Percentiles rank a stretch among this genome's conserved stretches.
phyloP scores from a whole-genome alignment of 208 protist genomes.

The Leishmania aethiopica region DNA sequence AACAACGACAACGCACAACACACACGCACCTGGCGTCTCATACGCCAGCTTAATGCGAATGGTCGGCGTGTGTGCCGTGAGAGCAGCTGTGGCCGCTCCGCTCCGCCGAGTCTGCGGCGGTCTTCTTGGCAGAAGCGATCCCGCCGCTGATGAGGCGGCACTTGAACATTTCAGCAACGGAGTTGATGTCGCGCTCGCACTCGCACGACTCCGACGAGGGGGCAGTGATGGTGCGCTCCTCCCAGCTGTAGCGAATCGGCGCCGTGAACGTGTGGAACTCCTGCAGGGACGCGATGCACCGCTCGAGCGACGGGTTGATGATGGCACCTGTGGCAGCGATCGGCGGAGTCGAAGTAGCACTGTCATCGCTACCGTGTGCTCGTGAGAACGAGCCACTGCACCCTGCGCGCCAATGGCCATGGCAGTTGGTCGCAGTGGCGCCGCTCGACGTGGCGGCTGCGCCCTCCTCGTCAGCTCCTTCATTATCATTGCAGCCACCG shows the following conservation, averaged over 20 bases:
- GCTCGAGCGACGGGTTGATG: constrained; percentile 60
- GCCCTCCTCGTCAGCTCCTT: neutral
- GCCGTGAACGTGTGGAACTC: constrained; percentile 59
- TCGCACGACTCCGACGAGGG: constrained; percentile 37
- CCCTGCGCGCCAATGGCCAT: neutral
- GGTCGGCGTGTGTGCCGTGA: constrained; percentile 3
- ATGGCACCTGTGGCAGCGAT: constrained; percentile 38
- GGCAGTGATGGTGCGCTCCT: constrained; percentile 42
- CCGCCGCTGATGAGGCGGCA: constrained; percentile 17
- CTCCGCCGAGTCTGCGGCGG: neutral
- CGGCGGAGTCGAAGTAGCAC: neutral
- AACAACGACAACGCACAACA: neutral
- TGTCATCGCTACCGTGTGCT: constrained; percentile 1
- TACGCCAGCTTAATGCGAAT: neutral
- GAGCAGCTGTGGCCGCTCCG: constrained; percentile 2
- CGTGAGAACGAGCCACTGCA: neutral
- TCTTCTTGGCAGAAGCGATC: neutral
- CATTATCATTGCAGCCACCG: neutral
- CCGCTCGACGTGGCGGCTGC: neutral
- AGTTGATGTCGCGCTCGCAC: constrained; percentile 66
- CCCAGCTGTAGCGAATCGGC: constrained; percentile 68
- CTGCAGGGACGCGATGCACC: constrained; percentile 38
- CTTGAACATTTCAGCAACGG: constrained; percentile 59
- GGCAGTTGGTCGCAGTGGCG: neutral
- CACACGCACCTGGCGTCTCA: neutral